Base-by-base conservation (phyloP, 1,284 basidiomycete species). In the Rhodofomes roseus region DNA sequence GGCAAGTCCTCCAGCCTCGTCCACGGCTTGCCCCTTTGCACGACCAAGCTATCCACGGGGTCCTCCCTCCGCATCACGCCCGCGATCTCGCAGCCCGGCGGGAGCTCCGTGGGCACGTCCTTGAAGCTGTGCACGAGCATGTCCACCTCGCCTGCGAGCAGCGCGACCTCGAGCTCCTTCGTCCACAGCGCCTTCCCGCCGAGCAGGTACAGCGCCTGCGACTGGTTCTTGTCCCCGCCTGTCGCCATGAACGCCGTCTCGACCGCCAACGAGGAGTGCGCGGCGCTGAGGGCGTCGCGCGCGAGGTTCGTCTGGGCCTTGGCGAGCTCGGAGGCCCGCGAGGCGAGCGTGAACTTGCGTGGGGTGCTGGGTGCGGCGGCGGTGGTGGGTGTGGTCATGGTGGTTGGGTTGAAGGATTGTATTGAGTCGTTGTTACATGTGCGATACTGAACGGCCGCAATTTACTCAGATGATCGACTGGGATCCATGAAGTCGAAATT, bases 111-210 rank as follows among this genome's bases (percentile, higher is more conserved):
- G 11, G 96, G 96, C 22, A 98, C 86, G 73, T 99, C 97, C 75
- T 99, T 99, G 67, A 95, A 80, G 58, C 85, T 89, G 76, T 99
- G 97, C 22, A 99, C 89, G 67, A 99, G 87, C 79, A 98, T 88
- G 73, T 99, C 97, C 56, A 97, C 92, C 12, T 80, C 77, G 20
- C 83, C 79, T 43, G 86, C 81, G 48, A 84, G 79, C 56, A 98
- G 79, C 25, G 90, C 87, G 22, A 90, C 89, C 73, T 98, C 96
- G 61, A 98, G 86, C 71, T 98, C 96, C 71, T 93, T 92, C 31
- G 96, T 98, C 96, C 96, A 98, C 18, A 98, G 77, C 0, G 91
- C 87, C 74, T 96, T 95, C 16, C 92, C 92, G 23, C 88, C 90
- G n/a, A 92, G 75, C 22, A 90, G 77, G 71, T 91, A 92, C 18